Percentiles rank a stretch among this genome's conserved stretches.
Conservation (phyloP, 208 protist species). For the Trypanosoma rangeli region DNA sequence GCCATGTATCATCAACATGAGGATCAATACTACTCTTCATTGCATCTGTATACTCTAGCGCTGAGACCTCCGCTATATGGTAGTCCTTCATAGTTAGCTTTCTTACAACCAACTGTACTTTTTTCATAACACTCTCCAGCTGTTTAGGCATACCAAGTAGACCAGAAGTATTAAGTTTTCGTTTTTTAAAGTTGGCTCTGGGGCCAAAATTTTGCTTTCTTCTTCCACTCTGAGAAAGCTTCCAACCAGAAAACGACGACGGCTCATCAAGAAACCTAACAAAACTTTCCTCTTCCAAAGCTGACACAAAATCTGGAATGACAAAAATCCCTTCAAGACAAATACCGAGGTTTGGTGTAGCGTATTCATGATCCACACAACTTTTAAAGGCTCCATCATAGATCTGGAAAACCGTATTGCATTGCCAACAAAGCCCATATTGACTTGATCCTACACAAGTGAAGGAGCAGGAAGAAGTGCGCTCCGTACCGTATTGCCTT, state of each 20-base stretch:
- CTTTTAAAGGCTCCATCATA: slow-evolving; percentile 17
- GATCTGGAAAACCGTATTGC: slow-evolving; percentile 39
- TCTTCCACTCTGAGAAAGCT: slow-evolving; percentile 83
- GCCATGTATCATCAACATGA: slow-evolving; percentile 90
- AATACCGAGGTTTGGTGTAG: slow-evolving; percentile 10
- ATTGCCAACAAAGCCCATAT: slow-evolving; percentile 48
- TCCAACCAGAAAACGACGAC: slow-evolving; percentile 61
- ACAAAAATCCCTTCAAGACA: slow-evolving; percentile 49
- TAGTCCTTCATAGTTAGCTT: slow-evolving; percentile 40
- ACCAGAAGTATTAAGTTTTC: slow-evolving; percentile 65
- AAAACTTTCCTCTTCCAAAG: slow-evolving; percentile 47
- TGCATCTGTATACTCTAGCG: slow-evolving; percentile 63
- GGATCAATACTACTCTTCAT: slow-evolving; percentile 81
- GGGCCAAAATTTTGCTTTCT: slow-evolving; percentile 88
- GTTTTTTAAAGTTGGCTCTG: slow-evolving; percentile 86
- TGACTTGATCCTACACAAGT: slow-evolving; percentile 37
- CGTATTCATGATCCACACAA: slow-evolving; percentile 47
- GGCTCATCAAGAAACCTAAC: slow-evolving; percentile 67
- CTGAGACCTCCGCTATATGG: slow-evolving; percentile 63
- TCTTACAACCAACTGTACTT: slow-evolving; percentile 26
- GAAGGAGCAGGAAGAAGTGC: slow-evolving; percentile 80
- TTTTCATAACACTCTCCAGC: slow-evolving; percentile 42
- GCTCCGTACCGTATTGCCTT: slow-evolving; percentile 41
- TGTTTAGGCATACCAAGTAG: slow-evolving; percentile 52
- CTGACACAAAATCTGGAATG: slow-evolving; percentile 41